A percentile compares a stretch with the other conserved stretches of the same genome.
These are phyloP conservation scores for Miamiensis avidus DNA, from an alignment of 169 alveolate species.

Conservation along the genomic window DNA sequence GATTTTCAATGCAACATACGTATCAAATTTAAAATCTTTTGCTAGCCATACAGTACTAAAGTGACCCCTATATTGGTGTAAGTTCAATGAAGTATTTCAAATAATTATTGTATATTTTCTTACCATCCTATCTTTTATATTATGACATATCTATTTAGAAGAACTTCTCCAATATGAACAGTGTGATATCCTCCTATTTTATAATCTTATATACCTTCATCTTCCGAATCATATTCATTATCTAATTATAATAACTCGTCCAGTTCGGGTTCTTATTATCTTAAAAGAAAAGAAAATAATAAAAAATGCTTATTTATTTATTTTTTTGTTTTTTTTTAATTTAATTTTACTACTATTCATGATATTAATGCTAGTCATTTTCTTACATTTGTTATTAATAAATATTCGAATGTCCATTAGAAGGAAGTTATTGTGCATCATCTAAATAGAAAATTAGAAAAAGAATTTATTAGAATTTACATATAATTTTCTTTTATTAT, in stretches of 20 bases:
- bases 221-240: constrained; percentile 42
- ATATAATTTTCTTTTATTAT: too few species aligned
- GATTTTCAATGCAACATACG: constrained; percentile 96
- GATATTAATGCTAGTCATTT: neutral
- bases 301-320: neutral
- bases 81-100: neutral
- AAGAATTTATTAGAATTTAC: too few species aligned
- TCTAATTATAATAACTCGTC: constrained; percentile 24
- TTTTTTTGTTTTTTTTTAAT: neutral
- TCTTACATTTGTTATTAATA: neutral
- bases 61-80: constrained; percentile 84
- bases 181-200: constrained; percentile 95
- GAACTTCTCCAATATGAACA: constrained; percentile 94
- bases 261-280: neutral
- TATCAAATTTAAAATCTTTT: constrained; percentile 88
- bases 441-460: too few species aligned
- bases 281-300: neutral
- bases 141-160: constrained; percentile 92
- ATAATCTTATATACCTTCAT: constrained; percentile 59
- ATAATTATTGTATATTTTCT: too few species aligned
- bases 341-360: neutral
- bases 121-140: constrained; percentile 98
- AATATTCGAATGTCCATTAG: too few species aligned
- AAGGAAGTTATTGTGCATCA: too few species aligned
- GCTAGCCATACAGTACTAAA: constrained; percentile 99